Evolutionary conservation across 441 rosid species (phyloP), one percentile per base, ranked within the genome.

Genomic region (Erysimum cheiri): DNA sequence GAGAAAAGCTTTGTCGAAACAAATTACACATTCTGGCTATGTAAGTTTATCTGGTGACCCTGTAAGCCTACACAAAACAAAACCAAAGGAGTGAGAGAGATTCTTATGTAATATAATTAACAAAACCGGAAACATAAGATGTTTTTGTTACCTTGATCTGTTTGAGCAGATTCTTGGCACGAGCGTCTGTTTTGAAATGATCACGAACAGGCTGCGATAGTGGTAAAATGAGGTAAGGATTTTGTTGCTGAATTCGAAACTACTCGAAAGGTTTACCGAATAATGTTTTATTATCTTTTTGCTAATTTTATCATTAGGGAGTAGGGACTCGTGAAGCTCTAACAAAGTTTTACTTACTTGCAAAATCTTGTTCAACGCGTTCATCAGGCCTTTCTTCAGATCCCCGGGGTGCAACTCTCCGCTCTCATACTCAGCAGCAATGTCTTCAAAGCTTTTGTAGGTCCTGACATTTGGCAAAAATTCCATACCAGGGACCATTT

Each of bases 181-280:
- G 77, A 0, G 78, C 85, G 44, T 91, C 81, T 0, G 73, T 76
- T 46, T 68, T 85, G 77, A 93, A 89, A 79, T 93, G 97, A 69
- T 89, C 84, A 4, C 92, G 93, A 5, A 89, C 89, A 73, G 96
- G 98, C 97, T 94, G 86, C 70, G 68, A 17, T 44, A 1, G 28
- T 56, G 40, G 28, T 55, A 6, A 66, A 40, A 40, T 13, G 11
- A 44, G 12, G 58, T 13, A 54, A 26, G 11, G 12, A 14, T 54
- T 49, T 3, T 63, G 62, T 33, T 49, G 2, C 40, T 37, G 12
- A 29, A 31, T 61, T 11, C 73, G 19, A 49, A 69, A 41, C 3
- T 31, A 32, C 26, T 44, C 19, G 31, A 35, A 19, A 33, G 15
- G 35, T 26, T 26, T 44, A 14, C 6, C 4, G 6, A 61, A 28